Evolutionary conservation across 129 eudicot species (phyloP).

Genomic region (Heracleum sosnowskyi): DNA sequence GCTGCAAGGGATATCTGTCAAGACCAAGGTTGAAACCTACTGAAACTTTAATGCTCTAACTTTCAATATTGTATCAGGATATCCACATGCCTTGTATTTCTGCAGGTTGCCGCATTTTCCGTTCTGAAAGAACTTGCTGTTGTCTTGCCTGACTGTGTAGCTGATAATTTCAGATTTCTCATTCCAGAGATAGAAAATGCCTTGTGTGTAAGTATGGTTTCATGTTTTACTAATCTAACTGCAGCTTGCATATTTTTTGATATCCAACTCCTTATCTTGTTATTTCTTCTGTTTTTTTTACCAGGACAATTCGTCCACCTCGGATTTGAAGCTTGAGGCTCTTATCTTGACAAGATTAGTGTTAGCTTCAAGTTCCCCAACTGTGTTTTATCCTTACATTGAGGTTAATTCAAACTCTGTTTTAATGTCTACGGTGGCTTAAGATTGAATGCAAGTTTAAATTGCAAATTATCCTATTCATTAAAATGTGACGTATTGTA

Average conservation of each 20-base stretch:
- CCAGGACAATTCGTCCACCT: slow-evolving; percentile 94
- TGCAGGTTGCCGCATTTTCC: slow-evolving; percentile 91
- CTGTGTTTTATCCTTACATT: slow-evolving; percentile 84
- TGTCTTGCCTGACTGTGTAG: slow-evolving; percentile 94
- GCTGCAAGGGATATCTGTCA: slow-evolving; percentile 78
- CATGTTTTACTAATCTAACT: background rate
- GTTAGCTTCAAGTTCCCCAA: slow-evolving; percentile 78
- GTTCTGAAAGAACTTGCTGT: slow-evolving; percentile 89
- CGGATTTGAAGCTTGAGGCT: slow-evolving; percentile 92
- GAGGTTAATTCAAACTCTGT: slow-evolving; percentile 37
- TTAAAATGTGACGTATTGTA: no score
- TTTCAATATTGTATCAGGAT: background rate
- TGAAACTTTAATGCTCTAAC: background rate
- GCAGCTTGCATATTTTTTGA: background rate
- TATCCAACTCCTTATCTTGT: background rate
- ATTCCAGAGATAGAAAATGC: slow-evolving; percentile 95
- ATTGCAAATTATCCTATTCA: background rate
- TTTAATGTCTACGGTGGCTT: background rate
- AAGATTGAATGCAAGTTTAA: background rate
- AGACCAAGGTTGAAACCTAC: slow-evolving; percentile 59
- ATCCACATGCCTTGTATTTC: background rate
- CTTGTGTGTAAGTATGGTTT: slow-evolving; percentile 50
- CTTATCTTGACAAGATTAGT: slow-evolving; percentile 86
- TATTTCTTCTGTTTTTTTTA: slow-evolving; percentile 4
- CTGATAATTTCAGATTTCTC: slow-evolving; percentile 88